Conservation (phyloP, 257 asterid species). For the Solanum lignicaule region DNA sequence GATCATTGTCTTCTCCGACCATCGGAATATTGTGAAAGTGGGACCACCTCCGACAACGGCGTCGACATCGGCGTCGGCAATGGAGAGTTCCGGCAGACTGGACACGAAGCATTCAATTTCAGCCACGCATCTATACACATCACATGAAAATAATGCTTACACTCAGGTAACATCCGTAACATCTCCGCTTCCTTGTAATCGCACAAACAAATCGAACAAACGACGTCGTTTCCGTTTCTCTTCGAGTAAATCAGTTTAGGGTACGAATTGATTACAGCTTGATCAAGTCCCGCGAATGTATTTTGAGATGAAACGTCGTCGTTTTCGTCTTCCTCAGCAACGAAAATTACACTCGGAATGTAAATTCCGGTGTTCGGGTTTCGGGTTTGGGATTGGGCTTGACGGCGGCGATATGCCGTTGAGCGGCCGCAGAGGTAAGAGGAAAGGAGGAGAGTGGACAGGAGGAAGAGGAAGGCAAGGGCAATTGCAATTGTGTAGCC, state of each 20-base stretch:
- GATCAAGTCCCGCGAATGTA: constrained; percentile 58
- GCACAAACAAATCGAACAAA: constrained; percentile 70
- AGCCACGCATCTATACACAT: constrained; percentile 86
- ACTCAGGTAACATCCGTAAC: constrained; percentile 82
- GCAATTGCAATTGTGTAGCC: constrained; percentile 79
- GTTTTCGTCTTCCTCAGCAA: constrained; percentile 55
- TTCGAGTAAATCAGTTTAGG: constrained; percentile 58
- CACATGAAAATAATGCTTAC: constrained; percentile 72
- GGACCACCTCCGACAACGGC: constrained; percentile 71
- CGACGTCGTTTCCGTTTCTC: constrained; percentile 32
- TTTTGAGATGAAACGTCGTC: constrained; percentile 19
- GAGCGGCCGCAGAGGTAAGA: constrained; percentile 71
- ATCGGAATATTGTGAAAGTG: constrained; percentile 60
- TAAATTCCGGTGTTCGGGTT: constrained; percentile 29
- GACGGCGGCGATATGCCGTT: constrained; percentile 27
- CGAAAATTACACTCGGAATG: constrained; percentile 62
- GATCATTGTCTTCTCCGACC: constrained; percentile 46
- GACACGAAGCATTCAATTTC: constrained; percentile 74
- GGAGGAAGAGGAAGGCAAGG: constrained; percentile 70
- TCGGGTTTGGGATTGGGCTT: neutral
- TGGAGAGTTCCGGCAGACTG: constrained; percentile 81
- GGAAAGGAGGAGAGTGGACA: constrained; percentile 57
- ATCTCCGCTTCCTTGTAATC: constrained; percentile 78
- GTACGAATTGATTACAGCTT: constrained; percentile 60
- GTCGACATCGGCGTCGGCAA: constrained; percentile 82